Conservation (phyloP, 306 rosid species). For the Cucumis hystrix region DNA sequence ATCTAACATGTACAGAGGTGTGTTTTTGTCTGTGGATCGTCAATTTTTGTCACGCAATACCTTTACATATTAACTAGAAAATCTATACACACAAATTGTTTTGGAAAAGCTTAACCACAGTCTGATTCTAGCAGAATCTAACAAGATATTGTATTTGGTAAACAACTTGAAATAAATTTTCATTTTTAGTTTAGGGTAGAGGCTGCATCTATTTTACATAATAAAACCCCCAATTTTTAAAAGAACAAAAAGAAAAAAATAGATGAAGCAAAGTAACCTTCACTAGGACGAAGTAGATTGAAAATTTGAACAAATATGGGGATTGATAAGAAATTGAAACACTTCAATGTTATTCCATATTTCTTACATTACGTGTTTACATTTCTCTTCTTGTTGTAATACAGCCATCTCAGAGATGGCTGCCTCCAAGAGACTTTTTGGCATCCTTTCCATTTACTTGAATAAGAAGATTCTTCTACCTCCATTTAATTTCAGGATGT, state of each 20-base stretch:
- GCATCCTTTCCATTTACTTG: not conserved
- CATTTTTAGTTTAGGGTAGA: not conserved
- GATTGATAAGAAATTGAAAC: not conserved
- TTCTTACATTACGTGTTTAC: not conserved
- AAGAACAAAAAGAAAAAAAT: not conserved
- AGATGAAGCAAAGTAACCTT: not conserved
- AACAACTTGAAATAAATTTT: not conserved
- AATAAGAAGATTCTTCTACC: not conserved
- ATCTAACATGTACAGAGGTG: not conserved
- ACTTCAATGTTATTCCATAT: not conserved
- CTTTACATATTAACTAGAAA: not conserved
- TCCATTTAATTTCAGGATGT: conserved; percentile 49
- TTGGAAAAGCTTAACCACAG: not conserved
- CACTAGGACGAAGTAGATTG: not conserved
- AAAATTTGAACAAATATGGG: not conserved
- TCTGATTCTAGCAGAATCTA: not conserved
- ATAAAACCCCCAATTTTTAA: not conserved
- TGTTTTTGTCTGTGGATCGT: not conserved
- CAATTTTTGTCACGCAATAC: not conserved
- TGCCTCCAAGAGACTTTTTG: not conserved
- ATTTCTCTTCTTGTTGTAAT: not conserved
- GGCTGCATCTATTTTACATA: not conserved
- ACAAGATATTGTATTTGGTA: not conserved
- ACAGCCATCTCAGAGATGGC: not conserved
- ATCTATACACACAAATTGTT: not conserved